Evolutionary conservation across 768 basidiomycete genomes (phyloP).

Genomic region (Tulasnella sp.): DNA sequence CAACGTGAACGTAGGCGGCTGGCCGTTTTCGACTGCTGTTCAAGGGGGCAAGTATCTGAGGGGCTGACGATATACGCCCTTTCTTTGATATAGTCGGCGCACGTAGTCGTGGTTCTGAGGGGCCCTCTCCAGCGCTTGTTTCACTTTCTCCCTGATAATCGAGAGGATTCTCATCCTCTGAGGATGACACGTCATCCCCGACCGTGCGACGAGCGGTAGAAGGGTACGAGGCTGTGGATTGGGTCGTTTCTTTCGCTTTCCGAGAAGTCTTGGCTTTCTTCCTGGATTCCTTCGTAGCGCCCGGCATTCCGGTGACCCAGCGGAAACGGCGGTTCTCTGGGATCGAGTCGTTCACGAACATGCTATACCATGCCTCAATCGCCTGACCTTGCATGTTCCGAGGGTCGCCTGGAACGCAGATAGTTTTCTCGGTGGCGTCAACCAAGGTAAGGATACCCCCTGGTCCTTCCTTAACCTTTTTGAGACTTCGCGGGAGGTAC

Average conservation of each 20-base stretch:
- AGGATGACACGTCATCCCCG: background rate
- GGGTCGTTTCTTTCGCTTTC: too few relatives aligned
- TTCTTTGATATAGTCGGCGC: background rate
- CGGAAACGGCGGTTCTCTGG: background rate
- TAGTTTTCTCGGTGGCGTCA: background rate
- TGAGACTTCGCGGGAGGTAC: background rate
- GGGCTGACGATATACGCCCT: background rate
- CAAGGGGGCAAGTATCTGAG: background rate
- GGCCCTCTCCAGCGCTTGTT: background rate
- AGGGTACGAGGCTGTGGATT: too few relatives aligned
- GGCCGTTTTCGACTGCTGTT: too few relatives aligned
- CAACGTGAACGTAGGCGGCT: too few relatives aligned
- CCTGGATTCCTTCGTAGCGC: background rate
- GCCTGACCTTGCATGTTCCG: background rate
- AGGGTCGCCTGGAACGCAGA: background rate
- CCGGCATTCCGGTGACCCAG: background rate
- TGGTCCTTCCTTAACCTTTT: background rate
- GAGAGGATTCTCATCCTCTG: background rate
- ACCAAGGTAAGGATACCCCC: background rate
- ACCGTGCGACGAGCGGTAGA: too few relatives aligned
- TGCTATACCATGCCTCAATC: background rate
- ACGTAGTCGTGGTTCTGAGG: background rate
- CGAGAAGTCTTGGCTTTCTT: too few relatives aligned
- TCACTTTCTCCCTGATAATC: background rate
- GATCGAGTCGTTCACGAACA: background rate